These are phyloP conservation scores for Cardamine chenopodiifolia DNA, from an alignment of 345 rosid genomes.

Conservation along the genomic window DNA sequence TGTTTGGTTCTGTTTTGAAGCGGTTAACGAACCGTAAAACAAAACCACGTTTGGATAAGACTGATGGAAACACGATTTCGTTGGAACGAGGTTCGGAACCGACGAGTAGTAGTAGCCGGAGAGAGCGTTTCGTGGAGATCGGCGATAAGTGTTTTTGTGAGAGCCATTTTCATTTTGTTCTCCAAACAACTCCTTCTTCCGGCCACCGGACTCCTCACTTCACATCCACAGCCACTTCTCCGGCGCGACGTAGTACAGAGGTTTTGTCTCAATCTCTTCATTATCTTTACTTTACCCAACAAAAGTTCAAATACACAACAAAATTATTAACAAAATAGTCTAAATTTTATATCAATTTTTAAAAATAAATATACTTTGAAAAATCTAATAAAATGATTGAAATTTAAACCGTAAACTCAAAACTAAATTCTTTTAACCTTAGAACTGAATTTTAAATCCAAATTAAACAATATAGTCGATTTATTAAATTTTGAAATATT, in stretches of 20 bases:
- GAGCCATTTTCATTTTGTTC: constrained; percentile 75
- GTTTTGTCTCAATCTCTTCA: constrained; percentile 31
- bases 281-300: neutral
- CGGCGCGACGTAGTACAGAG: constrained; percentile 46
- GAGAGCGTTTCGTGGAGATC: constrained; percentile 27
- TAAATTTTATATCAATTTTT: neutral
- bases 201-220: constrained; percentile 66
- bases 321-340: neutral
- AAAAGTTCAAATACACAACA: neutral
- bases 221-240: constrained; percentile 69
- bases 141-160: constrained; percentile 52
- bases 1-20: constrained; percentile 63
- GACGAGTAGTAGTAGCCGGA: constrained; percentile 25
- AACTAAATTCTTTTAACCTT: neutral
- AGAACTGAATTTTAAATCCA: neutral
- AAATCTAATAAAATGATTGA: neutral
- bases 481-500: neutral
- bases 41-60: constrained; percentile 38
- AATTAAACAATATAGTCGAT: neutral
- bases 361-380: neutral
- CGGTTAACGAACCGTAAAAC: constrained; percentile 50
- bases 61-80: constrained; percentile 31
- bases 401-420: neutral
- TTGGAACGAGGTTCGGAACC: constrained; percentile 34
- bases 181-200: constrained; percentile 53